Percentiles rank a stretch among this genome's conserved stretches.
Evolutionary conservation across 306 rosid species (phyloP).

Genomic region (Cicer yamashitae): DNA sequence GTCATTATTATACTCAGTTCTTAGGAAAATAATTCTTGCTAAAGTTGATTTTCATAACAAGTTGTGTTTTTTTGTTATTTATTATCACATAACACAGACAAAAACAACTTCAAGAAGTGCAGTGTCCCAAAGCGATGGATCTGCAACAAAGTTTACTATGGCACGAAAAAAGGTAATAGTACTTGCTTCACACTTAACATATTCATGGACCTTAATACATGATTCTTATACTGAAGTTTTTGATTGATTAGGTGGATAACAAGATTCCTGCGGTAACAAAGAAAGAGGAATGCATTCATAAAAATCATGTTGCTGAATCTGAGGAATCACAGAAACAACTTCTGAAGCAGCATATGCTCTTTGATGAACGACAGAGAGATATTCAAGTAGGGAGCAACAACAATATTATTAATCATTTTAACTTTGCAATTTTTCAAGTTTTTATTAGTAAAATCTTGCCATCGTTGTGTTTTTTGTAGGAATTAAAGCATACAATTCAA

Average conservation of each 20-base stretch:
- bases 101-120: conserved; percentile 54
- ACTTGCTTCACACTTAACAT: conserved; percentile 13
- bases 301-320: conserved; percentile 47
- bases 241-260: conserved; percentile 53
- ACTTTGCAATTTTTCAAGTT: background rate
- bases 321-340: conserved; percentile 64
- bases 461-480: conserved; percentile 52
- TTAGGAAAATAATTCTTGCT: background rate
- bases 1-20: conserved; percentile 3
- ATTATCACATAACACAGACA: conserved; percentile 47
- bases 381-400: conserved; percentile 61
- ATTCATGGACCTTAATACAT: conserved; percentile 16
- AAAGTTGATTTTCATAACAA: conserved; percentile 26
- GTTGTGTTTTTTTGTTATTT: conserved; percentile 34
- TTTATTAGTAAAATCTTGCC: conserved; percentile 32
- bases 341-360: conserved; percentile 65
- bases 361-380: conserved; percentile 81
- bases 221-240: conserved; percentile 30
- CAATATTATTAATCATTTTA: conserved; percentile 22
- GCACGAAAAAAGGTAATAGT: conserved; percentile 63
- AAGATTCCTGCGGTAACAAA: conserved; percentile 49
- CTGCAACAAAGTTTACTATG: conserved; percentile 51
- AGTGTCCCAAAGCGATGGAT: conserved; percentile 57
- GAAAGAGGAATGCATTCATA: conserved; percentile 53
- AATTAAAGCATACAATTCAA: conserved; percentile 72